A percentile compares a stretch with the other conserved stretches of the same genome.
Evolutionary conservation across 331 rosid species (phyloP).

Genomic region (Stylosanthes scabra): DNA sequence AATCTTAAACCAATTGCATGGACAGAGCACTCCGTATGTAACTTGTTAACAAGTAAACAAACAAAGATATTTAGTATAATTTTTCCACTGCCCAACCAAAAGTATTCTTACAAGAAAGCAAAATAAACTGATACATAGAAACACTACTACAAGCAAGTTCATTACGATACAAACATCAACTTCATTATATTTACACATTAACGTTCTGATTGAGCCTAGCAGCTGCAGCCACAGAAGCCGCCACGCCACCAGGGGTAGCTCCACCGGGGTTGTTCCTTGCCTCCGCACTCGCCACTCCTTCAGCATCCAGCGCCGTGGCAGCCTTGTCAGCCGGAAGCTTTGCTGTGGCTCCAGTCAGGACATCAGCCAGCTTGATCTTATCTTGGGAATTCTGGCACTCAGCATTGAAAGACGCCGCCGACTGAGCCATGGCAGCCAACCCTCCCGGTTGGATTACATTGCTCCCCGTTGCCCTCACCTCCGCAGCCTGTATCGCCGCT

Average conservation of each 20-base stretch:
- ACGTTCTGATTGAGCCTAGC: constrained; percentile 69
- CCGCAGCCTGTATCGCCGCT: constrained; percentile 77
- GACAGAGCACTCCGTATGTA: neutral
- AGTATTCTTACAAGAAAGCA: neutral
- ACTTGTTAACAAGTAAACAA: neutral
- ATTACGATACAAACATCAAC: no score
- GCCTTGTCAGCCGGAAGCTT: constrained; percentile 66
- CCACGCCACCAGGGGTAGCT: constrained; percentile 68
- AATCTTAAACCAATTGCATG: neutral
- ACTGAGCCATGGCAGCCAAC: constrained; percentile 62
- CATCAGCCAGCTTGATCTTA: constrained; percentile 64
- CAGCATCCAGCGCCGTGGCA: constrained; percentile 62
- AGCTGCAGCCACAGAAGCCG: constrained; percentile 66
- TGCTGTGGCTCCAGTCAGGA: constrained; percentile 53
- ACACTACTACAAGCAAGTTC: neutral
- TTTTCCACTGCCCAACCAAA: neutral
- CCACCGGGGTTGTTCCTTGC: constrained; percentile 55
- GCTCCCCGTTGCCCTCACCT: constrained; percentile 65
- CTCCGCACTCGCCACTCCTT: constrained; percentile 71
- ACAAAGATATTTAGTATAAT: neutral
- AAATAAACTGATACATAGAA: neutral
- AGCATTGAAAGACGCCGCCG: constrained; percentile 65
- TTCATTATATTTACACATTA: neutral
- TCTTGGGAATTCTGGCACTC: constrained; percentile 37
- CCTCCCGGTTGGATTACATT: constrained; percentile 59